These are phyloP conservation scores for Lichtheimia ornata DNA, from an alignment of 371 early-diverging fungal genomes.

Conservation along the genomic window DNA sequence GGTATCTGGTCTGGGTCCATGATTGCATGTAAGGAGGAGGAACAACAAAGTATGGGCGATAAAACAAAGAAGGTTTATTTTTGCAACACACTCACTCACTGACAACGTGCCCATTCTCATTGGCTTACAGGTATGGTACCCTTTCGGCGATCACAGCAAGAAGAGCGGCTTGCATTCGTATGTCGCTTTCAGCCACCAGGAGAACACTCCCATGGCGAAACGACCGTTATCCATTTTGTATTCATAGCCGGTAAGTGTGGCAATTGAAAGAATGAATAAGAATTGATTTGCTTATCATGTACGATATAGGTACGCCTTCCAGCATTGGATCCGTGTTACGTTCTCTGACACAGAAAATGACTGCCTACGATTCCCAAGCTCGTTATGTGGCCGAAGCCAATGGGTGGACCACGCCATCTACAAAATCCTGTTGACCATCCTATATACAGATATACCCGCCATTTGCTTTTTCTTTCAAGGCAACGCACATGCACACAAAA, in stretches of 20 bases:
- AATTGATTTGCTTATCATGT: neutral
- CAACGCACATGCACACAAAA: too few relatives aligned
- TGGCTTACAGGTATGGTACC: neutral
- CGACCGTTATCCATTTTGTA: conserved; percentile 2
- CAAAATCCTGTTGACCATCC: too few relatives aligned
- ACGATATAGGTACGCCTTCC: neutral
- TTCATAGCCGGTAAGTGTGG: conserved; percentile 2
- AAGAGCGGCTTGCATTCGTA: conserved; percentile 6
- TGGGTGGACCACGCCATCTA: neutral
- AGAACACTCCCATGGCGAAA: neutral
- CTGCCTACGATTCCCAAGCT: conserved; percentile 3
- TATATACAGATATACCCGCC: too few relatives aligned
- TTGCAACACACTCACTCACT: too few relatives aligned
- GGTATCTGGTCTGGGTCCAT: conserved; percentile 6
- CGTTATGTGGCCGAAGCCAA: conserved; percentile 4
- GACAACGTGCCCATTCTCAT: neutral
- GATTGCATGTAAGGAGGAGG: neutral
- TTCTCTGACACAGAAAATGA: conserved; percentile 1
- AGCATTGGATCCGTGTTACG: conserved; percentile 1
- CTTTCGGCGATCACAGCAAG: neutral
- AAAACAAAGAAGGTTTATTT: too few relatives aligned
- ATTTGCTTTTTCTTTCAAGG: too few relatives aligned
- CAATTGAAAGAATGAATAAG: neutral
- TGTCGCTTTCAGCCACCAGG: conserved; percentile 2
- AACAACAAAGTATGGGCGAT: too few relatives aligned